Percentiles rank a stretch among this genome's conserved stretches.
Conservation (phyloP, 208 protist species). For the Herpetomonas tarakana region DNA sequence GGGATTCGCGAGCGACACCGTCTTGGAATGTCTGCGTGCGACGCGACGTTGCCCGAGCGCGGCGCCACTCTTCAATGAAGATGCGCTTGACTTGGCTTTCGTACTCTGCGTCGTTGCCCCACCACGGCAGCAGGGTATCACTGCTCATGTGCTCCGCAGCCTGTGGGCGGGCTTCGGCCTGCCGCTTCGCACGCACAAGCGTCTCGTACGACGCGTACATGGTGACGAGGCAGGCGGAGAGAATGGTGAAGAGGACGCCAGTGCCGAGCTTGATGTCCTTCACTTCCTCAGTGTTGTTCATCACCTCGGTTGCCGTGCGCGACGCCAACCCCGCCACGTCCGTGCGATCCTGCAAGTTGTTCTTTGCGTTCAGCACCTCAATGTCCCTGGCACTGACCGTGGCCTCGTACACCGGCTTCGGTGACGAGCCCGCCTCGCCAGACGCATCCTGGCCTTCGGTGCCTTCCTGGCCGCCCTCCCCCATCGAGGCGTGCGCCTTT, state of each 20-base stretch:
- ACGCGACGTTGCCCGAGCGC: conserved; percentile 59
- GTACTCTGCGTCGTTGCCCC: conserved; percentile 86
- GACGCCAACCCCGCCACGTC: conserved; percentile 78
- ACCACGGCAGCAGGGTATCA: conserved; percentile 89
- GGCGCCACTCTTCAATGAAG: conserved; percentile 86
- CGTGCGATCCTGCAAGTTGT: conserved; percentile 60
- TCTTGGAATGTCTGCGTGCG: conserved; percentile 68
- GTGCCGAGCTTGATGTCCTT: conserved; percentile 58
- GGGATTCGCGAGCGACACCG: conserved; percentile 71
- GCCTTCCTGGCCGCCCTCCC: not conserved
- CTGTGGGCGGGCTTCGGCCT: conserved; percentile 47
- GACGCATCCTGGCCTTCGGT: not conserved
- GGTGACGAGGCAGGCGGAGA: conserved; percentile 39
- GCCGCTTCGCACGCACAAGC: conserved; percentile 41
- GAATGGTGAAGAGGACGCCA: conserved; percentile 55
- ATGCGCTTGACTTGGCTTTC: conserved; percentile 88
- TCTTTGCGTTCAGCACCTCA: conserved; percentile 72
- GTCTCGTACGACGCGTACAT: conserved; percentile 66
- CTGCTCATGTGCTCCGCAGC: conserved; percentile 61
- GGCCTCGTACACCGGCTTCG: conserved; percentile 22
- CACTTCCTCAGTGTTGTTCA: conserved; percentile 81
- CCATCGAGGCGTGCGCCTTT: not conserved
- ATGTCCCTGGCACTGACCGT: conserved; percentile 63
- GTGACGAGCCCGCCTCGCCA: not conserved
- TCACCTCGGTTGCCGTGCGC: conserved; percentile 75